These are phyloP conservation scores for Ceratocystis albifundus DNA, from an alignment of 2,329 filamentous ascomycete species.

Conservation along the genomic window DNA sequence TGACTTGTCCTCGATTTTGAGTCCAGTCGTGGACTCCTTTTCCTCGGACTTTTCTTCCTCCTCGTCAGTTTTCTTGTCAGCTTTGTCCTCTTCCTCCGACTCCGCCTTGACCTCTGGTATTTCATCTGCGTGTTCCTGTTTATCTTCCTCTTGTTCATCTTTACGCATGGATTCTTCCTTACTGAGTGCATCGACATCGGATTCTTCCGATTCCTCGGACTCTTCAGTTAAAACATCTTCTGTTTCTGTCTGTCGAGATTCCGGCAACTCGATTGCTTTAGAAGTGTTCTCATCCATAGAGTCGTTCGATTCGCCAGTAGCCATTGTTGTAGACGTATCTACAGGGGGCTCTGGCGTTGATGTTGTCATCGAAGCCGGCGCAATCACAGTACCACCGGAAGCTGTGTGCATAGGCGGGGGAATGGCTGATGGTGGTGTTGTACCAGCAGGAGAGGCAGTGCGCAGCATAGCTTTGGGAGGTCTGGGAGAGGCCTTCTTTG, in stretches of 20 bases:
- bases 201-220: background rate
- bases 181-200: background rate
- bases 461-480: slow-evolving; percentile 13
- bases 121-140: background rate
- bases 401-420: slow-evolving; percentile 17
- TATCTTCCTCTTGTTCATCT: background rate
- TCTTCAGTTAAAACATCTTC: background rate
- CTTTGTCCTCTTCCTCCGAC: background rate
- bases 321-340: background rate
- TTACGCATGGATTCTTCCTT: background rate
- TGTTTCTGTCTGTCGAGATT: background rate
- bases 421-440: background rate
- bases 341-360: background rate
- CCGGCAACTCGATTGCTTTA: background rate
- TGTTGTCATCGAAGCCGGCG: background rate
- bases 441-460: slow-evolving; percentile 11
- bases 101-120: background rate
- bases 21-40: slow-evolving; percentile 28
- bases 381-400: slow-evolving; percentile 15
- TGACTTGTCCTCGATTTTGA: slow-evolving; percentile 28
- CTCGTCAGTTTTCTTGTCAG: background rate
- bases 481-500: slow-evolving; percentile 20
- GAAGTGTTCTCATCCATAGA: background rate
- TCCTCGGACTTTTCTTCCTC: background rate
- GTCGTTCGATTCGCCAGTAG: background rate